These are phyloP conservation scores for Alternaria sp. DNA, from an alignment of 2,329 filamentous ascomycete genomes.

Conservation along the genomic window DNA sequence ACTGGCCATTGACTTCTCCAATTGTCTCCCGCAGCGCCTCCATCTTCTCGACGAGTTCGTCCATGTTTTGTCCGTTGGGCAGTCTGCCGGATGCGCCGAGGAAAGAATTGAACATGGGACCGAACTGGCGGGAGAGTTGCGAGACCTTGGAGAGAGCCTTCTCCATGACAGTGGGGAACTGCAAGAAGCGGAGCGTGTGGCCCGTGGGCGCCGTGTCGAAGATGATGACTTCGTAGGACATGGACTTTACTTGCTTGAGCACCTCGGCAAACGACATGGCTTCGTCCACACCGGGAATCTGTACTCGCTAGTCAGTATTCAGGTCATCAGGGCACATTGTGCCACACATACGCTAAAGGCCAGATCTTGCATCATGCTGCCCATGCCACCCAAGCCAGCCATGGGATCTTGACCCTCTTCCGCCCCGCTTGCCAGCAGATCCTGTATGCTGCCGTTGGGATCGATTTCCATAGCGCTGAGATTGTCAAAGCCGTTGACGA, in stretches of 20 bases:
- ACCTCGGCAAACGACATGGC: constrained; percentile 99
- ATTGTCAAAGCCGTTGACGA: constrained; percentile 91
- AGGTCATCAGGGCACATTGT: background rate
- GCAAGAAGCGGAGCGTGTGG: constrained; percentile 96
- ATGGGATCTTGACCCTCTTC: constrained; percentile 75
- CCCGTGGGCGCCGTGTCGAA: constrained; percentile 99
- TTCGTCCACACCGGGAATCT: constrained; percentile 99
- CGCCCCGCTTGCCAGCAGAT: constrained; percentile 81
- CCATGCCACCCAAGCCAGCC: constrained; percentile 73
- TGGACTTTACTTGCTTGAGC: constrained; percentile 97
- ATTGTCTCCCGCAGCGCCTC: constrained; percentile 93
- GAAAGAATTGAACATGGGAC: constrained; percentile 92
- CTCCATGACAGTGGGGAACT: constrained; percentile 97
- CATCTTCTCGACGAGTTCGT: constrained; percentile 93
- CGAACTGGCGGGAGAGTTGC: constrained; percentile 91
- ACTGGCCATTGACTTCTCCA: constrained; percentile 93
- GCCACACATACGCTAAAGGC: constrained; percentile 81
- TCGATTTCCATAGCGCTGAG: constrained; percentile 99
- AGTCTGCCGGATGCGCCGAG: constrained; percentile 79
- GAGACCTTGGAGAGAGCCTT: constrained; percentile 98
- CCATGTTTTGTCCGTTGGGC: constrained; percentile 90
- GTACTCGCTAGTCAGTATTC: constrained; percentile 8
- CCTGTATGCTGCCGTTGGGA: constrained; percentile 96
- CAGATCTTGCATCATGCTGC: constrained; percentile 98
- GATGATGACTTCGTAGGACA: constrained; percentile 98